Evolutionary conservation across 2,329 filamentous ascomycete genomes (phyloP), one percentile per base, ranked within the genome.

Genomic region (Sporothrix pallida): DNA sequence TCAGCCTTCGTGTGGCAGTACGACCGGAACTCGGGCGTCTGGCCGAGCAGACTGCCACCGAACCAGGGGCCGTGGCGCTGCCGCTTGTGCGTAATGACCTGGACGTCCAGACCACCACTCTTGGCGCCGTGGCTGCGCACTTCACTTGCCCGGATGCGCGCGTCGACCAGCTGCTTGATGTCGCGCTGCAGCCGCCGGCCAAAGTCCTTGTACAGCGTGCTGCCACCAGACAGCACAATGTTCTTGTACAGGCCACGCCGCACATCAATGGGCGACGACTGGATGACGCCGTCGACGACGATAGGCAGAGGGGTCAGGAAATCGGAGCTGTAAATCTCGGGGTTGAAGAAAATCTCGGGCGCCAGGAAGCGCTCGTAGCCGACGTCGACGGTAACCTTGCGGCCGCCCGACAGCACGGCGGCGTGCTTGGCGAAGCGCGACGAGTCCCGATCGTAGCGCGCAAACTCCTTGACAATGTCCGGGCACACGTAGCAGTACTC

Each of bases 271-370:
- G 96, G 96, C 48, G 95, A 97, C 73, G 94, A 95, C 84, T 99
- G 96, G 79, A 99, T 99, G 76, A 98, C 96, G 73, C 92, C 92
- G 81, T 99, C 96, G 75, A 99, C 97, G 70, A 99, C 96, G 70
- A 89, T 93, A 31, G 96, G 96, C 9, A 99, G 89, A 15, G 96
- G 96, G 13, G 96, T 99, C 77, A 99, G 86, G 86, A 99, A 99
- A 82, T 99, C 96, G 77, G 95, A 98, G 75, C 94, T 97, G 88
- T 98, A 98, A 80, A 99, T 99, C 85, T 99, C 96, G 44, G 96
- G 96, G 84, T 99, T 99, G 90, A 99, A 99, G 85, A 99, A 99
- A 81, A 99, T 99, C 83, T 99, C 96, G 31, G 97, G 97, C 2
- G 96, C 96, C 75, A 99, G 87, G 88, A 99, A 99, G 48, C 96